phyloP scores from a whole-genome alignment of 768 basidiomycete species.

The Tylopilus cervinicoccineus region DNA sequence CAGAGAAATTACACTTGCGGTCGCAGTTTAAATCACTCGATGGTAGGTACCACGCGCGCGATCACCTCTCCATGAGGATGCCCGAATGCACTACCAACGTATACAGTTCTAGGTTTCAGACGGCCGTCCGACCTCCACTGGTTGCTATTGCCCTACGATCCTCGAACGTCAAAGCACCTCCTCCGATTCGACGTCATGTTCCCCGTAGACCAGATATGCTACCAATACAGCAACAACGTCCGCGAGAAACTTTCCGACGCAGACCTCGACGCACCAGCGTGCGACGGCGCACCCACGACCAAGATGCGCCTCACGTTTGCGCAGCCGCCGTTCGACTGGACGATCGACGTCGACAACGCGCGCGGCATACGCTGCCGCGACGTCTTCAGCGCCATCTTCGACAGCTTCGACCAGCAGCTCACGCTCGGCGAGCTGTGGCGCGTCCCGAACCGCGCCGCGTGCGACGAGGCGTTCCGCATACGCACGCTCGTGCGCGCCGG shows the following conservation, averaged over 20 bases:
- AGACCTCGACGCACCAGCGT: slow-evolving; percentile 39
- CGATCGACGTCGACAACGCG: slow-evolving; percentile 35
- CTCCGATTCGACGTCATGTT: slow-evolving; percentile 47
- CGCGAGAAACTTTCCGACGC: slow-evolving; percentile 28
- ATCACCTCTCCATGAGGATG: too few species aligned
- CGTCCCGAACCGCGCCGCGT: slow-evolving; percentile 21
- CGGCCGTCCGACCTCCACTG: slow-evolving; percentile 36
- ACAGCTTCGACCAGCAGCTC: slow-evolving; percentile 40
- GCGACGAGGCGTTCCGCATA: slow-evolving; percentile 38
- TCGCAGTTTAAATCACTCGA: not conserved
- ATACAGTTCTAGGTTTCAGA: not conserved
- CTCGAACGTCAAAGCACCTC: slow-evolving; percentile 27
- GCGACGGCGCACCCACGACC: slow-evolving; percentile 34
- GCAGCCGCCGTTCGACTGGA: slow-evolving; percentile 31
- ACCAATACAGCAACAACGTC: slow-evolving; percentile 13
- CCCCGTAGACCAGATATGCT: slow-evolving; percentile 31
- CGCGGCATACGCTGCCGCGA: slow-evolving; percentile 48
- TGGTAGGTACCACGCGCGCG: not conserved
- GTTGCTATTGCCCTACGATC: slow-evolving; percentile 40
- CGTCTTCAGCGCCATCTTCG: slow-evolving; percentile 51
- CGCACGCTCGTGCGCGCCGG: slow-evolving; percentile 35
- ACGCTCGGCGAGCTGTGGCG: slow-evolving; percentile 40
- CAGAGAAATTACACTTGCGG: not conserved
- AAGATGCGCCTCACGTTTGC: slow-evolving; percentile 45
- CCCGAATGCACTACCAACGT: too few species aligned